Conservation (phyloP, 2,329 filamentous ascomycete genomes). For the Ophiostoma montium region DNA sequence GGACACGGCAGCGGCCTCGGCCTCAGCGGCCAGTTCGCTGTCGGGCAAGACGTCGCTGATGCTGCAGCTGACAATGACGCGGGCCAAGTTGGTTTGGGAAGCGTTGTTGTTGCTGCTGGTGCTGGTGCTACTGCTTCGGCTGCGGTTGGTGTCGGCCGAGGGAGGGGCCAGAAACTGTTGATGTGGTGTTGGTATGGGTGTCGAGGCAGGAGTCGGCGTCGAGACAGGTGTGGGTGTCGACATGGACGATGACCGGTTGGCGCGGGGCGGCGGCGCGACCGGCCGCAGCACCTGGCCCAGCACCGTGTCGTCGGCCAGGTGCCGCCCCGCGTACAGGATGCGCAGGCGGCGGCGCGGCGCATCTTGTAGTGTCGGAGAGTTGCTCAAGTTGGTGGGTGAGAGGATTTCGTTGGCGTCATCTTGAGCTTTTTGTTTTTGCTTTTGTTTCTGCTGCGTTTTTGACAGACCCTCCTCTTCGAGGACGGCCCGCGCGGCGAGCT, state of each 20-base stretch:
- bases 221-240: conserved; percentile 15
- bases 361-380: conserved; percentile 3
- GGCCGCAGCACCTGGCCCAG: conserved; percentile 55
- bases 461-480: background rate
- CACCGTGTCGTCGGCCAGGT: conserved; percentile 60
- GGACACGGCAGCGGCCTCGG: conserved; percentile 17
- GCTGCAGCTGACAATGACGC: conserved; percentile 86
- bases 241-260: conserved; percentile 15
- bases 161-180: too few relatives aligned
- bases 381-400: background rate
- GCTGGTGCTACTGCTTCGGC: conserved; percentile 17
- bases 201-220: conserved; percentile 1
- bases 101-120: background rate
- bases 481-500: conserved; percentile 29
- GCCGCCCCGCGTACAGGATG: conserved; percentile 79
- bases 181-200: too few relatives aligned
- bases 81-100: conserved; percentile 20
- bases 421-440: too few relatives aligned
- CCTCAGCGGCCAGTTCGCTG: conserved; percentile 48
- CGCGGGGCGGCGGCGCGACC: conserved; percentile 40
- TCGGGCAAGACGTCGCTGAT: conserved; percentile 62
- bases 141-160: background rate
- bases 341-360: conserved; percentile 54
- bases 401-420: background rate
- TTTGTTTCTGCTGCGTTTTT: background rate